Percentiles rank a stretch among this genome's conserved stretches.
Conservation (phyloP, 305 asterid genomes). For the Andrographis paniculata region DNA sequence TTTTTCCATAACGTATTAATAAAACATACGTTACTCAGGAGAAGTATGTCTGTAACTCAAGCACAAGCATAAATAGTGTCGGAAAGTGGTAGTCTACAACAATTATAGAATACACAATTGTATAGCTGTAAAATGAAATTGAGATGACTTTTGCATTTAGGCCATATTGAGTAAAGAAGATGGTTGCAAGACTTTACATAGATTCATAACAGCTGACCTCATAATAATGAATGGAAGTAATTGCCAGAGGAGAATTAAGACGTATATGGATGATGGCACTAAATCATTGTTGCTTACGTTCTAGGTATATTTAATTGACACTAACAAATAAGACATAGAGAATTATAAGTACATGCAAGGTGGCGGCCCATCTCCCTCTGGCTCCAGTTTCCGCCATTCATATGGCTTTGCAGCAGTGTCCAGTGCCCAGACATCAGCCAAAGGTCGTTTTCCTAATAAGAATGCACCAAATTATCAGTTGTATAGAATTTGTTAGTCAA, state of each 20-base stretch:
- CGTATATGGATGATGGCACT: neutral
- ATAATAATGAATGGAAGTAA: neutral
- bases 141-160: neutral
- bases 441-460: constrained; percentile 79
- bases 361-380: constrained; percentile 98
- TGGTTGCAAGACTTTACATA: neutral
- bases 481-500: constrained; percentile 9
- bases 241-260: neutral
- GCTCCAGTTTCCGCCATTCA: constrained; percentile 99
- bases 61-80: too few relatives aligned
- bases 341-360: constrained; percentile 82
- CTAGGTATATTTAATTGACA: too few relatives aligned
- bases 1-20: too few relatives aligned
- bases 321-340: neutral
- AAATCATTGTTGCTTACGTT: too few relatives aligned
- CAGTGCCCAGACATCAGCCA: constrained; percentile 99
- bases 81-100: neutral
- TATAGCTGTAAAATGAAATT: constrained; percentile 3
- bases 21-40: too few relatives aligned
- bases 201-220: neutral
- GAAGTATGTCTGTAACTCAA: too few relatives aligned
- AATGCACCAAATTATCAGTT: constrained; percentile 20
- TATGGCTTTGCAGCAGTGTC: constrained; percentile 99
- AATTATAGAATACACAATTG: neutral
- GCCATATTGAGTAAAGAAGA: constrained; percentile 1